These are phyloP conservation scores for Xanthoconium separans DNA, from an alignment of 1,284 basidiomycete genomes.

Conservation along the genomic window DNA sequence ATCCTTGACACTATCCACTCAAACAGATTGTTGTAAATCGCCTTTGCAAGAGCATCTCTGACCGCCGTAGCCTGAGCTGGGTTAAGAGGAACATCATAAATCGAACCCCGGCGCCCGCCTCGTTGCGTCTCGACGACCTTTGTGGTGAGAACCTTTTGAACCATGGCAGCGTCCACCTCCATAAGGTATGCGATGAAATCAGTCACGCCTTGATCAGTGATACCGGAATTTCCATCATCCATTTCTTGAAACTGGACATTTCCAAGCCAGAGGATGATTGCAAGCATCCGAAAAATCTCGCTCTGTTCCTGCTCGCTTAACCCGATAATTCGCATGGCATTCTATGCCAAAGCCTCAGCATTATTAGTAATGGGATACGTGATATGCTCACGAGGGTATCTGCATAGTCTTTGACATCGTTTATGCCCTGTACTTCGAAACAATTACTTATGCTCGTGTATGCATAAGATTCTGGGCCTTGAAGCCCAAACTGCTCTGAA, in stretches of 20 bases:
- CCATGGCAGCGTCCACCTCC: constrained; percentile 77
- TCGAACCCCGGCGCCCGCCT: constrained; percentile 89
- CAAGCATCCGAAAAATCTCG: constrained; percentile 93
- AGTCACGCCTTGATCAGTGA: constrained; percentile 86
- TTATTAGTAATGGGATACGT: constrained; percentile 2
- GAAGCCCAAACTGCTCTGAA: constrained; percentile 91
- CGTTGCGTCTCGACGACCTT: constrained; percentile 92
- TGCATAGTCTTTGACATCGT: constrained; percentile 84
- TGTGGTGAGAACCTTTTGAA: constrained; percentile 86
- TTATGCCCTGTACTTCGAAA: constrained; percentile 88
- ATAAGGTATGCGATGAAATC: constrained; percentile 96
- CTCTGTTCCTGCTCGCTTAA: constrained; percentile 82
- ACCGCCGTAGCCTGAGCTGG: constrained; percentile 88
- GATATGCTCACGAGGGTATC: constrained; percentile 75
- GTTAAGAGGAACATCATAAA: constrained; percentile 97
- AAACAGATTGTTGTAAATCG: constrained; percentile 98
- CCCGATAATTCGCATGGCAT: constrained; percentile 94
- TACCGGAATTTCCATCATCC: constrained; percentile 85
- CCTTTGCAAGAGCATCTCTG: constrained; percentile 92
- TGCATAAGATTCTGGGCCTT: constrained; percentile 93
- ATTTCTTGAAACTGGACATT: constrained; percentile 90
- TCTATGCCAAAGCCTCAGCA: constrained; percentile 40
- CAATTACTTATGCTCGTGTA: constrained; percentile 94
- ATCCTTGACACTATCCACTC: constrained; percentile 99
- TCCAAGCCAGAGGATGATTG: constrained; percentile 93